Conservation (phyloP, 2,329 filamentous ascomycete species). For the Monilinia vaccinii-corymbosi region DNA sequence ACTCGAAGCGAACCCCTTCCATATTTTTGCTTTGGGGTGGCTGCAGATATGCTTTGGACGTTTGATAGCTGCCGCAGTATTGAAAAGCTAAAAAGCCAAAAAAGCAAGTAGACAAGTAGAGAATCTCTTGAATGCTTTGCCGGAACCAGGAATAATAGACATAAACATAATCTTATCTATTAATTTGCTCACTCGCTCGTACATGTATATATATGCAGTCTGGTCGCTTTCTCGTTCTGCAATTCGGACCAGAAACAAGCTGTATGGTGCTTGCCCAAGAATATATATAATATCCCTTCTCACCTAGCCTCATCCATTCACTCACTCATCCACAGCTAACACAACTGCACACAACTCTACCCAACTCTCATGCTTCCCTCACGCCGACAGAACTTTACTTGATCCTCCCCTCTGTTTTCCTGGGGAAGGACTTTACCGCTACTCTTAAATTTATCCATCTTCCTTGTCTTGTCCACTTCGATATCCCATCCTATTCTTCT, state of each 20-base stretch:
- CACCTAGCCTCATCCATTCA: neutral
- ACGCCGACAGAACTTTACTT: neutral
- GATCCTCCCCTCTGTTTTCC: neutral
- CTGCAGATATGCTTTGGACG: neutral
- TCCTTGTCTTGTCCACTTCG: neutral
- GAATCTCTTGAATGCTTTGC: neutral
- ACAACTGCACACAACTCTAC: neutral
- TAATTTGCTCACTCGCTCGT: too few species aligned
- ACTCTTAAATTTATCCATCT: neutral
- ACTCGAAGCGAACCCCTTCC: neutral
- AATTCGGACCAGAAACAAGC: neutral
- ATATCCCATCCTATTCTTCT: neutral
- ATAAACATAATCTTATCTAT: neutral
- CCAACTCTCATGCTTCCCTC: neutral
- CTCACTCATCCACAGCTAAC: neutral
- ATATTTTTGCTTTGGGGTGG: neutral
- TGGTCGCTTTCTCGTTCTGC: neutral
- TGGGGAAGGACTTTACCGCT: conserved; percentile 1
- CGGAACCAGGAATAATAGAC: neutral
- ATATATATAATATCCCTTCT: neutral
- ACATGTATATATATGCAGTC: neutral
- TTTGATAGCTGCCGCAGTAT: neutral
- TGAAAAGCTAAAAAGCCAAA: neutral
- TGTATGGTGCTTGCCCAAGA: neutral
- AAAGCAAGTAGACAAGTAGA: neutral